A percentile compares a stretch with the other conserved stretches of the same genome.
phyloP scores from a whole-genome alignment of 2,329 filamentous ascomycete genomes.

The Endocalyx cinctus region DNA sequence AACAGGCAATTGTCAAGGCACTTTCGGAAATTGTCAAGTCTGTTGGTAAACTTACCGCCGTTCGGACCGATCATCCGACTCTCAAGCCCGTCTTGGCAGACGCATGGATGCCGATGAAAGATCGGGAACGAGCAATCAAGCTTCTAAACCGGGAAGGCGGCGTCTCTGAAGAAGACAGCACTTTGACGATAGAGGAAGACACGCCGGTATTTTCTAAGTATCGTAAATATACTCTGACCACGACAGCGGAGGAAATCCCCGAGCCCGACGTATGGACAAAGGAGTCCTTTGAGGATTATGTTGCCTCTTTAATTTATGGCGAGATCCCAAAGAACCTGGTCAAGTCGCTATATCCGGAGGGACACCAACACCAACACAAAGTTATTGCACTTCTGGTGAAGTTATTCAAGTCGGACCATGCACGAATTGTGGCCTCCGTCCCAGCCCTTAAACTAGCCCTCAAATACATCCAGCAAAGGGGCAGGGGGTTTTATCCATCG shows the following conservation, averaged over 20 bases:
- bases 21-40: constrained; percentile 20
- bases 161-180: constrained; percentile 10
- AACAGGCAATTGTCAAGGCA: constrained; percentile 17
- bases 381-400: constrained; percentile 20
- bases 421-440: constrained; percentile 14
- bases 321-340: constrained; percentile 18
- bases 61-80: constrained; percentile 16
- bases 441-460: constrained; percentile 26
- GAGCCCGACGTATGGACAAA: constrained; percentile 22
- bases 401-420: constrained; percentile 18
- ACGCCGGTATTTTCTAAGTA: constrained; percentile 4
- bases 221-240: constrained; percentile 13
- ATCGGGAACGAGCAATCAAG: constrained; percentile 5
- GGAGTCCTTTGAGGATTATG: constrained; percentile 22
- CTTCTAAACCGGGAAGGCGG: constrained; percentile 12
- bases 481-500: constrained; percentile 15
- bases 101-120: constrained; percentile 8
- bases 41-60: constrained; percentile 18
- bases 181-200: constrained; percentile 14
- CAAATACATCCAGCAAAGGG: constrained; percentile 15
- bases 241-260: constrained; percentile 20
- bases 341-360: constrained; percentile 17
- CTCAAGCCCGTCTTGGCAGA: constrained; percentile 12
- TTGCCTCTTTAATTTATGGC: constrained; percentile 21
- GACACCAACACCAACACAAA: constrained; percentile 19